Base-by-base conservation (phyloP, 306 rosid genomes). In the Sophora flavescens region DNA sequence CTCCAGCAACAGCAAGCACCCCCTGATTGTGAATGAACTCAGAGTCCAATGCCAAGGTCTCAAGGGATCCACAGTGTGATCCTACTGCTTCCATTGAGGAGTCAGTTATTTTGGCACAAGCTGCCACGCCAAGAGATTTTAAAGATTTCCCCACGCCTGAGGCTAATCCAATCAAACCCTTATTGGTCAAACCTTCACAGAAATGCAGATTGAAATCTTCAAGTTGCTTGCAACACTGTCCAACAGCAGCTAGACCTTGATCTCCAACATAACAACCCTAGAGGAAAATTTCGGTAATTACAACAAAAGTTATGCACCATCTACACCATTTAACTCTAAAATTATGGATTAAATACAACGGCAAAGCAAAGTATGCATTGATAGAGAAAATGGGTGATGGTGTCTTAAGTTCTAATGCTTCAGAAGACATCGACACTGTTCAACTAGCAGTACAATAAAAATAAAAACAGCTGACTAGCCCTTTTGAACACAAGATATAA, bases 191-290 rank as follows among this genome's bases (percentile, higher is more conserved):
- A 65, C 93, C 98, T 87, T 95, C 97, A 48, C 99, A 95, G 75
- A 95, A 95, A 60, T 90, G 96, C 82, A 95, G 82, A 81, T 95
- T 92, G 86, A 95, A 85, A 80, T 88, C 96, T 76, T 90, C 96
- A 68, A 95, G 97, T 45, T 79, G 85, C 84, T 91, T 89, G 77
- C 99, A 92, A 60, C 84, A 87, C 84, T 82, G 82, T 66, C 99
- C 99, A 77, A 95, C 88, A 72, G 92, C 89, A 75, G 89, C 96
- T 44, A 95, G 65, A 53, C 99, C 97, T 72, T 48, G 88, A 88
- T 95, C 97, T 82, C 97, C 99, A 75, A 91, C 97, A 85, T 92
- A 95, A 81, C 97, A 95, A 62, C 99, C 99, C 99, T 95, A 81
- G 70, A 80, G 71, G 14, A 82, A 76, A 67, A 68, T 32, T 14